These are phyloP conservation scores for Russula virescens DNA, from an alignment of 768 basidiomycete genomes.

Conservation along the genomic window DNA sequence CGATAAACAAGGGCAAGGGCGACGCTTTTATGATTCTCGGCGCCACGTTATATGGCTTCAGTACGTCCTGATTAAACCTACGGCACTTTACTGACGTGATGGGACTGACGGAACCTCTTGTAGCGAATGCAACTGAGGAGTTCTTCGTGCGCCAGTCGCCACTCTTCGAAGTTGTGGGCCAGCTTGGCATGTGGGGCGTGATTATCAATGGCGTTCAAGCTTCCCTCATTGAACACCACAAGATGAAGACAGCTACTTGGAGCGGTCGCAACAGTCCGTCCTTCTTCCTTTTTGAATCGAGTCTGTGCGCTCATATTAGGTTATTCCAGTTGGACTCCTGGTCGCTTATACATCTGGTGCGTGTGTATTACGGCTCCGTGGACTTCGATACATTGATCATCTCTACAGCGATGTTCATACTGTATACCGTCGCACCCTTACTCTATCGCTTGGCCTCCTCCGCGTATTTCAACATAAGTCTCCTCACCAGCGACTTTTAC, in stretches of 20 bases:
- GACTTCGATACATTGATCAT: background rate
- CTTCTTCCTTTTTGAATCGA: background rate
- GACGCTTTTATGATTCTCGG: conserved; percentile 85
- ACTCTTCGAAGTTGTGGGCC: conserved; percentile 83
- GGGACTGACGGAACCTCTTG: background rate
- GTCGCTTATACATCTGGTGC: conserved; percentile 44
- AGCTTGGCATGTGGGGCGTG: conserved; percentile 80
- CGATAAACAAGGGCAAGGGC: conserved; percentile 63
- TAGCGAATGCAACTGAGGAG: conserved; percentile 86
- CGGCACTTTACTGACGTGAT: too few species aligned
- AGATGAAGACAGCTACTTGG: conserved; percentile 66
- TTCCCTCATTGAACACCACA: conserved; percentile 63
- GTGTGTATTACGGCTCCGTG: background rate
- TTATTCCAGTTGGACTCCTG: conserved; percentile 42
- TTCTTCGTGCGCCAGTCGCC: conserved; percentile 76
- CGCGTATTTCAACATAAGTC: conserved; percentile 76
- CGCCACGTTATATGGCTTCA: conserved; percentile 81
- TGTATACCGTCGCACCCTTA: conserved; percentile 83
- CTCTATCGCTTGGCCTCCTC: conserved; percentile 83
- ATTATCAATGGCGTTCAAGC: conserved; percentile 77
- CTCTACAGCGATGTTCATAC: conserved; percentile 63
- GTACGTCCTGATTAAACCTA: conserved; percentile 40
- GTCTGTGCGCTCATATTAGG: conserved; percentile 7
- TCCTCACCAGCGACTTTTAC: conserved; percentile 86
- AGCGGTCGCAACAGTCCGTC: conserved; percentile 59